Evolutionary conservation across 1,284 basidiomycete genomes (phyloP), one percentile per base, ranked within the genome.

Genomic region (Leucoagaricus sp.): DNA sequence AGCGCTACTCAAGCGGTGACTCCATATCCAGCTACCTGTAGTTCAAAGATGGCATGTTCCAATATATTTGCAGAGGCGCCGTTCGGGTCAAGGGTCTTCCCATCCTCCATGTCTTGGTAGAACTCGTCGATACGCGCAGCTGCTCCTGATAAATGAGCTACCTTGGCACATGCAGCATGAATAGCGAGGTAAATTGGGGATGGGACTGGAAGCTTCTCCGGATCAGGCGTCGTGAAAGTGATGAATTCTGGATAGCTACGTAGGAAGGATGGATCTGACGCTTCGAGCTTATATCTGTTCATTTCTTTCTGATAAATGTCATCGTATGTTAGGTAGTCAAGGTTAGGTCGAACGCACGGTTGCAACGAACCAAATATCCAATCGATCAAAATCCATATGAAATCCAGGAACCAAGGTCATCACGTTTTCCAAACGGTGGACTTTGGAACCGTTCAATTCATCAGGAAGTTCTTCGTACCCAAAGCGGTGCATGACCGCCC

Each of bases 81-180:
- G 45, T 63, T 58, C 26, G 51, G 45, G 29, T 63, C 60, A 9
- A 75, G 61, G 17, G 70, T 66, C 31, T 33, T 58, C 7, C 69
- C 70, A 56, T 75, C 63, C 33, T 72, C 71, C 57, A 68, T 58
- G 38, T 75, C 70, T 25, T 60, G 51, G 28, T 64, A 53, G 33
- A 72, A 53, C 25, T 64, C 58, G 41, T 73, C 69, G 26, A 75
- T 64, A 53, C 66, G 65, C 48, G 67, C 64, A 21, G 60, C 66
- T 9, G 72, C 73, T 45, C 73, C 75, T 15, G 72, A 75, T 57
- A 75, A 60, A 61, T 72, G 68, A 26, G 71, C 68, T 19, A 75
- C 66, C 58, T 67, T 63, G 21, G 69, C 69, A 47, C 70, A 75
- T 21, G 71, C 65, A 29, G 72, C 73, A 55, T 75, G 74, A 49